Conservation (phyloP, 257 asterid species). For the Ilex aquifolium region DNA sequence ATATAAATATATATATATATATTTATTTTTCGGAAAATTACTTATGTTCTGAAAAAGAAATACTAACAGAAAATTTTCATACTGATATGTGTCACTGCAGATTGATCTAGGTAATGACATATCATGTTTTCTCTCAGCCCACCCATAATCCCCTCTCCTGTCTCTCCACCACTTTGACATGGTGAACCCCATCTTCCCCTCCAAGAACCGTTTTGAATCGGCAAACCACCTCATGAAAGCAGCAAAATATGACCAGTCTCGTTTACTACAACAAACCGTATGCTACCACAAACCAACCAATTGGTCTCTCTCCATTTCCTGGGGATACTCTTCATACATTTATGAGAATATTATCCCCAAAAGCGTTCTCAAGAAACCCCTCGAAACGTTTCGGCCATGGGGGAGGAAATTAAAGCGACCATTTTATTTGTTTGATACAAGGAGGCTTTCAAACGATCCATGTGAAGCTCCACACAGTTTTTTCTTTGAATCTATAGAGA, state of each 20-base stretch:
- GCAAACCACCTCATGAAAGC: not conserved
- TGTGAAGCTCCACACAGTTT: not conserved
- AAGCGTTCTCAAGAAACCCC: not conserved
- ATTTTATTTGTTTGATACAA: not conserved
- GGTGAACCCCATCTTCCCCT: not conserved
- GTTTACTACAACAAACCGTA: not conserved
- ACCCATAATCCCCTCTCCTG: constrained; percentile 16
- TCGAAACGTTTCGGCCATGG: not conserved
- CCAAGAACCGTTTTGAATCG: not conserved
- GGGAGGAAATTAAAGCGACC: not conserved
- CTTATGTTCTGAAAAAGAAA: too few relatives aligned
- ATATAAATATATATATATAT: too few relatives aligned
- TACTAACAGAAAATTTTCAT: too few relatives aligned
- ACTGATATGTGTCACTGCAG: constrained; percentile 14
- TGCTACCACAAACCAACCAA: not conserved
- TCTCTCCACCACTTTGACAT: not conserved
- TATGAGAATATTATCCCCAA: not conserved
- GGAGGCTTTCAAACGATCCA: not conserved
- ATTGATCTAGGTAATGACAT: constrained; percentile 55
- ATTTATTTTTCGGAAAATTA: too few relatives aligned
- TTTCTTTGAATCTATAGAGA: not conserved
- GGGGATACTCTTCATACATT: not conserved
- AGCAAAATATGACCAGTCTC: not conserved
- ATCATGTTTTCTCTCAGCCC: constrained; percentile 4
- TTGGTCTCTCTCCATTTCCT: not conserved